phyloP scores from a whole-genome alignment of 2,329 filamentous ascomycete species.

The Ceratocystis cubensis region DNA sequence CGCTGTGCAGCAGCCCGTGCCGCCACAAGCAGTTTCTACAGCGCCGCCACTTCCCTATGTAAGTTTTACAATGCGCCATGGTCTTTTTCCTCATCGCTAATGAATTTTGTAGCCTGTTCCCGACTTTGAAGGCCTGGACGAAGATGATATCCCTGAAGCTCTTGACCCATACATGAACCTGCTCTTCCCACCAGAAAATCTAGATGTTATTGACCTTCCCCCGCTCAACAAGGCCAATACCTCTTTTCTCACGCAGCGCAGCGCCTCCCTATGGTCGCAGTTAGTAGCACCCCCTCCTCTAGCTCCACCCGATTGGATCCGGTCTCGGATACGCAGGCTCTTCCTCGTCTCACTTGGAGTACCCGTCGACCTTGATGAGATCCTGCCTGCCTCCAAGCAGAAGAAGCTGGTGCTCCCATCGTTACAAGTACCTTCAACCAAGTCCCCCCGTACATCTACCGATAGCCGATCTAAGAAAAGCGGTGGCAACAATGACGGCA shows the following conservation, averaged over 20 bases:
- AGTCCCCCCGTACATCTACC: constrained; percentile 42
- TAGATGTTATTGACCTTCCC: constrained; percentile 39
- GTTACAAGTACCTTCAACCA: constrained; percentile 54
- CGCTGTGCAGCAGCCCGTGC: constrained; percentile 23
- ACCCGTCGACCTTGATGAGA: constrained; percentile 92
- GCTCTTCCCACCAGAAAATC: constrained; percentile 49
- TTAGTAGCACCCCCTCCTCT: constrained; percentile 87
- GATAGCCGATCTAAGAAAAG: constrained; percentile 40
- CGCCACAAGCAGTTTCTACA: constrained; percentile 25
- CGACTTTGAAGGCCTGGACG: constrained; percentile 50
- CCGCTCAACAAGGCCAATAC: constrained; percentile 44
- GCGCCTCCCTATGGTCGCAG: constrained; percentile 88
- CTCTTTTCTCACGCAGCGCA: constrained; percentile 73
- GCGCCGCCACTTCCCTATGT: constrained; percentile 36
- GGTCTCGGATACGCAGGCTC: constrained; percentile 82
- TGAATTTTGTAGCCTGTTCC: constrained; percentile 44
- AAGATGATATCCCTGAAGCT: constrained; percentile 47
- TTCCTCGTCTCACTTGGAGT: constrained; percentile 94
- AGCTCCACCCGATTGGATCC: constrained; percentile 94
- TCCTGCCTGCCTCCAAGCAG: constrained; percentile 90
- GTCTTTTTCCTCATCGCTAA: constrained; percentile 14
- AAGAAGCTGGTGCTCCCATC: constrained; percentile 94
- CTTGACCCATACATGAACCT: constrained; percentile 54
- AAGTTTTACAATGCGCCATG: constrained; percentile 23
- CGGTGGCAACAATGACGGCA: constrained; percentile 32